Evolutionary conservation across 805 yeast genomes (phyloP), one percentile per base, ranked within the genome.

Genomic region (Kodamaea leandrae): DNA sequence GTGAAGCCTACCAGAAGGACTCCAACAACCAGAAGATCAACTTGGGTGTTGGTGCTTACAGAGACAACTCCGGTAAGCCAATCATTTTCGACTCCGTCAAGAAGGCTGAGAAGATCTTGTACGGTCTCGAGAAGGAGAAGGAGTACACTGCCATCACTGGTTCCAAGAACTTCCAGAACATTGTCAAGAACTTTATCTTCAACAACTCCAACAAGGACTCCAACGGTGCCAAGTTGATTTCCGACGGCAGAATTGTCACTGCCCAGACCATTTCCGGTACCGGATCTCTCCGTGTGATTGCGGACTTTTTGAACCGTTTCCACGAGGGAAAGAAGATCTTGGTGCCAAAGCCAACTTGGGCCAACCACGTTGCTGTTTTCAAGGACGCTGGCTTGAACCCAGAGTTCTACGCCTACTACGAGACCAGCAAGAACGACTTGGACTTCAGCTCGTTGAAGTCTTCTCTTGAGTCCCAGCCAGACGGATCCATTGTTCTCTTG

Each of bases 211-310:
- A 56, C 51, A 68, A 68, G 58, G 83, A 79, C 49, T 58, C 69
- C 37, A 64, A 72, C 46, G 86, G 86, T 28, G 68, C 74, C 27
- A 58, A 74, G 44, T 75, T 83, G 42, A 62, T 83, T 32, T 64
- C 66, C 10, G 81, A 78, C 37, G 75, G 76, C 42, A 74, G 95
- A 53, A 76, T 90, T 29, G 84, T 88, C 39, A 79, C 95, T 37
- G 74, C 89, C 10, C 99, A 91, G 68, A 84, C 97, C 43, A 74
- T 91, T 47, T 84, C 95, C 28, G 99, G 99, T 48, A 91, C 99
- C 27, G 99, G 99, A 47, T 91, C 97, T 3, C 71, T 90, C 47
- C 80, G 95, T 51, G 82, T 91, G 27, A 80, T 89, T 37, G 91
- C 86, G 17, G 91, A 83, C 57, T 86, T 91, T 58, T 63, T 90